A percentile compares a stretch with the other conserved stretches of the same genome.
Evolutionary conservation across 495 filamentous ascomycete genomes (phyloP).

Genomic region (Aspergillus haitiensis): DNA sequence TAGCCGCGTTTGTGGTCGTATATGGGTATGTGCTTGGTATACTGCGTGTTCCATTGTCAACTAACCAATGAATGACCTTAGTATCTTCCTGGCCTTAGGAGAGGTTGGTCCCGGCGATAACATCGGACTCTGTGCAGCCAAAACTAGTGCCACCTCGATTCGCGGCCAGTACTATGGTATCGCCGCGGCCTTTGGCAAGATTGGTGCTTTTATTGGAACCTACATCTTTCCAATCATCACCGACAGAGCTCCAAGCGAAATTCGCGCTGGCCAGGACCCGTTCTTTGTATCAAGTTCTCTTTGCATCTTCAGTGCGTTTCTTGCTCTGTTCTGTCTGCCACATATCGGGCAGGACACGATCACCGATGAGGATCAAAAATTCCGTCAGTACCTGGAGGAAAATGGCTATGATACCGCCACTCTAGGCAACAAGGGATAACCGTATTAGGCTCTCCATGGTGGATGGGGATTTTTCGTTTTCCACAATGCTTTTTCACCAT

Average conservation of each 20-base stretch:
- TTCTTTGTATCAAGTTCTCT: conserved; percentile 71
- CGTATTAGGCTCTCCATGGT: too few species aligned
- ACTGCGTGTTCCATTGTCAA: not conserved
- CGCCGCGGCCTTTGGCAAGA: conserved; percentile 80
- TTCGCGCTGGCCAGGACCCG: conserved; percentile 70
- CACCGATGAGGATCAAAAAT: conserved; percentile 64
- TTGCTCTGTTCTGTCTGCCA: conserved; percentile 61
- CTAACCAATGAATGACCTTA: conserved; percentile 21
- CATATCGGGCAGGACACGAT: conserved; percentile 72
- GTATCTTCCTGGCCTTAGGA: conserved; percentile 80
- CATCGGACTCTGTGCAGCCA: conserved; percentile 83
- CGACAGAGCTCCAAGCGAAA: conserved; percentile 58
- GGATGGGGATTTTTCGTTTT: too few species aligned
- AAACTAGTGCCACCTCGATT: conserved; percentile 82
- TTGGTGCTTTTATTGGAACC: conserved; percentile 88
- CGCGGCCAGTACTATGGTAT: conserved; percentile 91
- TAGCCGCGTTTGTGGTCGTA: conserved; percentile 77
- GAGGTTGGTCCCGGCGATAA: conserved; percentile 90
- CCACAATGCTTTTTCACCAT: too few species aligned
- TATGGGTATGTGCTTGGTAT: conserved; percentile 47
- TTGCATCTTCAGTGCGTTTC: conserved; percentile 61
- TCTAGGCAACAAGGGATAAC: conserved; percentile 48
- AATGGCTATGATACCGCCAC: conserved; percentile 71
- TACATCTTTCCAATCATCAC: conserved; percentile 76
- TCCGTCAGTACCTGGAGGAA: conserved; percentile 64